Base-by-base conservation (phyloP, 1,284 basidiomycete genomes). In the Papiliotrema laurentii region DNA sequence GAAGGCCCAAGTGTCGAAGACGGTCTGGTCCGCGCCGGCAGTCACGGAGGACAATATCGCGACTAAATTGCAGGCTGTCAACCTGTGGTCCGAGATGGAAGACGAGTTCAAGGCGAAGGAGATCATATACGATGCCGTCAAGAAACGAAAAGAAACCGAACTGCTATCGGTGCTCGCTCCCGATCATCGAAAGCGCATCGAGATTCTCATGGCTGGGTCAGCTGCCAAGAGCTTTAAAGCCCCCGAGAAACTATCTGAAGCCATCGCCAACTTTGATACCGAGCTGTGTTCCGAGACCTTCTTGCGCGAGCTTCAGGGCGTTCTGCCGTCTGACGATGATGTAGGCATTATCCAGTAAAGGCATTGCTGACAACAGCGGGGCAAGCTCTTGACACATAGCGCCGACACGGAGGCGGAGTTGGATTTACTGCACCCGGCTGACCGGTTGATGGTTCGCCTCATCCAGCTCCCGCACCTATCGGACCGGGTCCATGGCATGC, bases 71-170 rank as follows among this genome's bases (percentile, higher is more conserved):
- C 83, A 86, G 63, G 74, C 77, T 43, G 87, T 89, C 64, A 89
- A 93, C 35, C 83, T 98, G 10, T 97, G 93, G 84, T 81, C 81
- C 62, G 87, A 93, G 75, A 97, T 98, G 86, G 93, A 98, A 72
- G 87, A 96, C 65, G 92, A 94, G 68, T 98, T 98, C 78, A 93
- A 94, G 69, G 92, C 93, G 18, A 93, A 94, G 74, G 91, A 96
- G 71, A 79, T 91, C 42, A 90, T 93, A 60, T 62, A 74, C 62
- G 68, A 73, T 47, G 70, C 71, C 5, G 69, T 75, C 45, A 70
- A 83, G 46, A 83, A 83, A 60, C 85, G 89, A 71, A 90, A 83
- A 67, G 68, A 74, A 50, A 88, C 87, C 19, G 89, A 93, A 64
- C 76, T 93, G 39, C 87, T 86, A 73, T 91, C 88, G 74, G 87